phyloP scores from a whole-genome alignment of 345 rosid species.

The Eucalyptus decipiens region DNA sequence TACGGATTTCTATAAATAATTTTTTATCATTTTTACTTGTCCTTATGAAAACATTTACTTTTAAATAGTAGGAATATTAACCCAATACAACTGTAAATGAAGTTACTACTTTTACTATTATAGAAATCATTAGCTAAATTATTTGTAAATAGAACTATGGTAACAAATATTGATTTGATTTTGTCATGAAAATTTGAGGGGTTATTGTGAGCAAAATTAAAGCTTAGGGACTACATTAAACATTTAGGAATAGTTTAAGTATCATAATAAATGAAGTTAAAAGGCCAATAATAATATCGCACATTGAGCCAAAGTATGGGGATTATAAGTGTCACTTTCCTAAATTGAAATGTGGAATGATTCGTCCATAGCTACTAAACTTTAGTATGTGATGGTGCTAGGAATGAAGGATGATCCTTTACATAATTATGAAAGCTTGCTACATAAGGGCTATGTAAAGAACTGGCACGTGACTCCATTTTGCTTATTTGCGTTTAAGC shows the following conservation, averaged over 20 bases:
- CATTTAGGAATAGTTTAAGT: background rate
- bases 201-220: background rate
- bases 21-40: no score
- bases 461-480: background rate
- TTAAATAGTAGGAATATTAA: no score
- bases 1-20: accelerated
- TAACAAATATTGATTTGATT: background rate
- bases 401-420: background rate
- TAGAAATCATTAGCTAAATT: background rate
- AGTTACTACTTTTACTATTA: background rate
- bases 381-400: background rate
- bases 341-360: no score
- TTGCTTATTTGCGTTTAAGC: background rate
- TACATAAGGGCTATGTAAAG: background rate
- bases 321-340: no score
- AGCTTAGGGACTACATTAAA: background rate
- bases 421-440: background rate
- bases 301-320: accelerated
- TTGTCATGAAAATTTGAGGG: background rate
- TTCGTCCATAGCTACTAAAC: no score
- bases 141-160: background rate
- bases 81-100: background rate
- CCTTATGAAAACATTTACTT: no score
- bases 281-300: background rate
- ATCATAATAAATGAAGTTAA: background rate